Evolutionary conservation across 192 early-diverging fungal species (phyloP).

Genomic region (Irineochytrium annulatum): DNA sequence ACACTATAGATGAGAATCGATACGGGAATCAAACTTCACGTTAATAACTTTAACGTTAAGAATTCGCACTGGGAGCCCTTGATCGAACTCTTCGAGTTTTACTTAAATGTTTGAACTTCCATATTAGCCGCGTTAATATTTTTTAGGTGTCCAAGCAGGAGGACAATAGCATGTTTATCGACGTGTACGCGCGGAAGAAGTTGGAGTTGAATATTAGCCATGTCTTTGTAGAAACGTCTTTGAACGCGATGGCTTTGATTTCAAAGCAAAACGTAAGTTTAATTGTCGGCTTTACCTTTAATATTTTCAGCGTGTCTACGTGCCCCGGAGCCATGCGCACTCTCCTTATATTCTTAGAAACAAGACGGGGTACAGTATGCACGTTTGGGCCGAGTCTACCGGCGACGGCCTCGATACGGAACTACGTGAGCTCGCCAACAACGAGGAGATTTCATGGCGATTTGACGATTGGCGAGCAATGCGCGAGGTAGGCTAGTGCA

Average conservation of each 20-base stretch:
- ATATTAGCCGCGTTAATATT: not conserved
- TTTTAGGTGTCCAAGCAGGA: conserved; percentile 26
- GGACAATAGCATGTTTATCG: conserved; percentile 43
- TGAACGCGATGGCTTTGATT: conserved; percentile 29
- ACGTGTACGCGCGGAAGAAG: conserved; percentile 64
- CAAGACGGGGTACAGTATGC: conserved; percentile 83
- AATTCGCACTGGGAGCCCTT: conserved; percentile 99
- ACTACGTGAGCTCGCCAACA: conserved; percentile 66
- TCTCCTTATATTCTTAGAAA: conserved; percentile 84
- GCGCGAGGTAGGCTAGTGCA: conserved; percentile 63
- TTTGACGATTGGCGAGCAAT: conserved; percentile 94
- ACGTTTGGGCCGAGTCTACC: conserved; percentile 74
- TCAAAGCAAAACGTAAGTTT: conserved; percentile 13
- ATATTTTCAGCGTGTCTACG: not conserved
- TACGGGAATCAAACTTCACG: conserved; percentile 63
- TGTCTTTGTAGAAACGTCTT: conserved; percentile 48
- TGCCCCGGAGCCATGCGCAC: conserved; percentile 27
- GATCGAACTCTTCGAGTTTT: conserved; percentile 84
- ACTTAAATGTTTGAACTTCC: conserved; percentile 21
- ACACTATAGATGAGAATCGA: conserved; percentile 46
- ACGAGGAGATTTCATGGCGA: conserved; percentile 81
- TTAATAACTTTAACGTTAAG: conserved; percentile 94
- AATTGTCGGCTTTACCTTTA: not conserved
- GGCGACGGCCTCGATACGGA: conserved; percentile 56
- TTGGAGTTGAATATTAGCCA: conserved; percentile 88